Evolutionary conservation across 768 basidiomycete species (phyloP), one percentile per base, ranked within the genome.

Genomic region (Pleurotus ostreatus): DNA sequence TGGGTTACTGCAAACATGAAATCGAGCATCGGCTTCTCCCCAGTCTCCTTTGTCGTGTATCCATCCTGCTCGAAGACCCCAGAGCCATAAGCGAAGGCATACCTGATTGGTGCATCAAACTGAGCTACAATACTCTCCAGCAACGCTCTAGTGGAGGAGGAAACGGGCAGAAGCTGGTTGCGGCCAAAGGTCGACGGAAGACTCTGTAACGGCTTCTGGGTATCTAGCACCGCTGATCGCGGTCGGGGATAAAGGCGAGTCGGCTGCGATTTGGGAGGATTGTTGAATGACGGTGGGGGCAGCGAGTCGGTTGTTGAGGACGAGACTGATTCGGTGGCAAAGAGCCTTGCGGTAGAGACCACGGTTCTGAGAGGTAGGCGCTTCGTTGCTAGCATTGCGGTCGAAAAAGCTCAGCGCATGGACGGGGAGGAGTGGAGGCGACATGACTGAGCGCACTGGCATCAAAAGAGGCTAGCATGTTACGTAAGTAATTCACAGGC

Each of bases 1-100:
- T 97, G 94, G 1, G 93, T 92, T 45, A 98, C 96, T 0, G 94
- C 95, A 68, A 99, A 92, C 70, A 99, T 83, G 64, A 98, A 97
- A 71, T 99, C 97, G 18, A 98, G 81, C 89, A 98, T 92, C 0
- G 94, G 94, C 38, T 64, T 68, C 15, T 74, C 70, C 18, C 66
- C 63, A 25, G 61, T 63, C 16, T 65, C 63, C 57, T 70, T 59
- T 34, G 67, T 60, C 1, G 67, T 64, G 62, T 95, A 91, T 15
- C 95, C 92, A 55, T 87, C 86, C 71, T 99, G 97, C 65, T 91
- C 84, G 63, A 97, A 97, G 1, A 98, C 94, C 0, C 96, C 97
- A 2, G 89, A 93, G 11, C 97, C 97, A 66, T 98, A 99, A 0
- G 97, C 97, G 66, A 98, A 94, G 0, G 95, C 97, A 76, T 96